Evolutionary conservation across 495 filamentous ascomycete genomes (phyloP), one percentile per base, ranked within the genome.

Genomic region (Daldinia vernicosa): DNA sequence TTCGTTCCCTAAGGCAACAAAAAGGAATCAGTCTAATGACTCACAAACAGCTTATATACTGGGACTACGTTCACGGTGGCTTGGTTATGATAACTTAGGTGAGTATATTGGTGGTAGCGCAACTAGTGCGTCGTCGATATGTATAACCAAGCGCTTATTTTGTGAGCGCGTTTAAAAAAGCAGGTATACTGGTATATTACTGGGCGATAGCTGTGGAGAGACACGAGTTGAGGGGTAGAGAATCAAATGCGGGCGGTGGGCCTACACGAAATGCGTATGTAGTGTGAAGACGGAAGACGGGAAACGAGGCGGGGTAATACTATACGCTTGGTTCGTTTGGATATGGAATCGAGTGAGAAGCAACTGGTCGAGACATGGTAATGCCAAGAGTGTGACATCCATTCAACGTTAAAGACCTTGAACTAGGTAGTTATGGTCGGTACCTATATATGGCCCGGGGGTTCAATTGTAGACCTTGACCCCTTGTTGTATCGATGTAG

Each of bases 341-440:
- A 58, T 58, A 65, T 53, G 33, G 60, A 54, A 64, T 67, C 47
- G 39, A 60, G 43, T 32, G 27, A 59, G 52, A 53, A 28, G 30
- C 43, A 63, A 55, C 66, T 69, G 70, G 66, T 66, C 66, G 56
- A 66, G 70, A 65, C 70, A 61, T 63, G 37, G 40, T 27, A 35
- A 69, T 50, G 70, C 70, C 70, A 73, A 73, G 65, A 61, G 24
- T 66, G 51, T 61, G 61, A 53, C 61, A 65, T 52, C 66, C 62
- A 30, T 63, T 37, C 14, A 63, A 11, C 1, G 14, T 26, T 22
- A 9, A 56, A 19, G 28, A 6, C 6, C 30, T 35, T 52, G 24
- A n/a, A n/a, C n/a, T n/a, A n/a, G n/a, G n/a, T n/a, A n/a, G n/a
- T n/a, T n/a, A n/a, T n/a, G n/a, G n/a, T n/a, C n/a, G n/a, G n/a